Base-by-base conservation (phyloP, 2,329 filamentous ascomycete species). In the Ceratocystiopsis minuta region DNA sequence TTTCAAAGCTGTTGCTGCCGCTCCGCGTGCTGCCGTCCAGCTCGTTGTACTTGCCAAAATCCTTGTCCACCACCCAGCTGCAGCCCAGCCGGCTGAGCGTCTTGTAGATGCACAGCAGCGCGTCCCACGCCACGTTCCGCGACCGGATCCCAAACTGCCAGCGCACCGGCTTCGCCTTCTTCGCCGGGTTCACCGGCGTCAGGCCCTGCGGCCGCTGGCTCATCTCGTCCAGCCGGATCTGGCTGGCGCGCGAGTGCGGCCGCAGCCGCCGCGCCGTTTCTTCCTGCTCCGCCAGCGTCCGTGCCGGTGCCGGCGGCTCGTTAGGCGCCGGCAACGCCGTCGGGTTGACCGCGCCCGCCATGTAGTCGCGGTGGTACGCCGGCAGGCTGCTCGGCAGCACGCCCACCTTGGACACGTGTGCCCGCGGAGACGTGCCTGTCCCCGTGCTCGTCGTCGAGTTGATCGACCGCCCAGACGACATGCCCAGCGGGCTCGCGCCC, bases 111-210 rank as follows among this genome's bases (percentile, higher is more conserved):
- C 88, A 95, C 20, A 93, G 66, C 59, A 98, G 80, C 0, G 90
- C 90, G 58, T 98, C 90, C 53, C 87, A 85, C 0, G 90, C 90
- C 43, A 85, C 81, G 54, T 96, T 98, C 39, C 90, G 77, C 37
- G 85, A 94, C 34, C 90, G 75, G 47, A 98, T 98, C 43, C 90
- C 90, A 56, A 98, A 98, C 57, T 98, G 90, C 90, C 90, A 98
- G 50, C 88, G 84, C 15, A 87, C 83, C 1, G 81, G 81, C 54
- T 83, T 86, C 6, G 68, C 62, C 57, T 83, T 86, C 63, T 82
- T 85, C 4, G 66, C 58, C 3, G 76, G 73, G 40, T 67, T 61
- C 38, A 77, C 70, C 0, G 73, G 74, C 3, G 75, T 79, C 63
- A 79, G 68, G 16, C 68, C 67, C 44, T 75, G 70, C 4, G 75